Conservation (phyloP, 805 yeast species). For the Wickerhamiella kazuoi region DNA sequence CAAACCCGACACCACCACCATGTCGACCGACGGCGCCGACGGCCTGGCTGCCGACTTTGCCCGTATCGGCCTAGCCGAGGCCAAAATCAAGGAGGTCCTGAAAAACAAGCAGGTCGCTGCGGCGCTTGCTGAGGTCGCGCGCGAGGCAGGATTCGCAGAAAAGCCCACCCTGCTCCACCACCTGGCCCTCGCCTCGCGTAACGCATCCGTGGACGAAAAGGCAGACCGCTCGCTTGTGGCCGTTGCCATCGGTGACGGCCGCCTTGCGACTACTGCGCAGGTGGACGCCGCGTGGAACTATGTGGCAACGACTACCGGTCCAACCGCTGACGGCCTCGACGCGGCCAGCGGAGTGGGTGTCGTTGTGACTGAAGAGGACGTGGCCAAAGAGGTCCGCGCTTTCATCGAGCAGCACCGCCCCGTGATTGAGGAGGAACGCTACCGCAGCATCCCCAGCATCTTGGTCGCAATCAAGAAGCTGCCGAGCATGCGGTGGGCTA, state of each 20-base stretch:
- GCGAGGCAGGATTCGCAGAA: conserved; percentile 30
- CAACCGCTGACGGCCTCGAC: conserved; percentile 36
- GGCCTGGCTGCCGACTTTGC: conserved; percentile 10
- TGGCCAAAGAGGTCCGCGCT: conserved; percentile 35
- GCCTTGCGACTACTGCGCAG: conserved; percentile 52
- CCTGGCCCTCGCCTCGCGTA: conserved; percentile 57
- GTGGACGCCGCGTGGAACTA: conserved; percentile 63
- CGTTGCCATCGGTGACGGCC: conserved; percentile 44
- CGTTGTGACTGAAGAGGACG: conserved; percentile 47
- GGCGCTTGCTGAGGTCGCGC: conserved; percentile 44
- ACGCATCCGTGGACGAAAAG: conserved; percentile 26
- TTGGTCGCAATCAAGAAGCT: conserved; percentile 61
- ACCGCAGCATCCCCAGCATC: conserved; percentile 57
- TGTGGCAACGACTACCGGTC: conserved; percentile 30
- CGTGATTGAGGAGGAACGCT: conserved; percentile 54
- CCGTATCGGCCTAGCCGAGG: conserved; percentile 12
- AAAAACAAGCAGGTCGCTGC: conserved; percentile 74
- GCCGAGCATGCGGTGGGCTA: conserved; percentile 78
- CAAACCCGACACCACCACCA: no score
- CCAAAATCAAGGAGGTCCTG: conserved; percentile 55
- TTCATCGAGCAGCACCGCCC: conserved; percentile 44
- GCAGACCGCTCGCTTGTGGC: conserved; percentile 36
- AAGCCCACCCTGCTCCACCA: conserved; percentile 55
- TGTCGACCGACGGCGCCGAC: conserved; percentile 6
- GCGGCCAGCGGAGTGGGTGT: conserved; percentile 61